Percentiles rank a stretch among this genome's conserved stretches.
phyloP scores from a whole-genome alignment of 352 stramenopile genomes.

The Phytopythium boreale region DNA sequence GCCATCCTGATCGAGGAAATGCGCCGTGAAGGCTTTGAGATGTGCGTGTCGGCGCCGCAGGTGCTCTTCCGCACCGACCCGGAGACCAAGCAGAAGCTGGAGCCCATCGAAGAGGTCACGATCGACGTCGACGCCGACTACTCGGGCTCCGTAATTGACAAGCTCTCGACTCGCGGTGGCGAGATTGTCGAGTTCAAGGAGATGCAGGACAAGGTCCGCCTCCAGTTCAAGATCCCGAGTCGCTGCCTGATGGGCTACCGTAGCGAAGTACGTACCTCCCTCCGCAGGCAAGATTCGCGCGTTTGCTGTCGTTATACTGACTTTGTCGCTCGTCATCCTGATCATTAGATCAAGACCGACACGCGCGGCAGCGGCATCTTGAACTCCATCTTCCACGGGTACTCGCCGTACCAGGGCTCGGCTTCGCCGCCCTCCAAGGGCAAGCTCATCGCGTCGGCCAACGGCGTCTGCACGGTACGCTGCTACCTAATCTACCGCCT shows the following conservation, averaged over 20 bases:
- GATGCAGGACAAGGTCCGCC: conserved; percentile 90
- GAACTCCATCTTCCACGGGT: conserved; percentile 97
- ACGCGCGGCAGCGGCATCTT: conserved; percentile 95
- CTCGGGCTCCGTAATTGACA: conserved; percentile 96
- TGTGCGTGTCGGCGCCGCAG: conserved; percentile 95
- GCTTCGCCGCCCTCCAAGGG: conserved; percentile 75
- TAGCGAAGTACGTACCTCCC: conserved; percentile 47
- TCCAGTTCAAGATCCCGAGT: conserved; percentile 96
- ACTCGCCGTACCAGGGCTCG: conserved; percentile 81
- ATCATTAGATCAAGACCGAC: conserved; percentile 90
- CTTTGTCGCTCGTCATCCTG: not conserved
- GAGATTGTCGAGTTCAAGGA: conserved; percentile 92
- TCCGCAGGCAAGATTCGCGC: not conserved
- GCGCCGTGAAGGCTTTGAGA: conserved; percentile 97
- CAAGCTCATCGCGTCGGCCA: conserved; percentile 79
- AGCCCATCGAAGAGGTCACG: conserved; percentile 92
- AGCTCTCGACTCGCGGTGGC: conserved; percentile 92
- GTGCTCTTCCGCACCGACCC: conserved; percentile 91
- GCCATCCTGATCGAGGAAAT: conserved; percentile 99
- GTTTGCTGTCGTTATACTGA: not conserved
- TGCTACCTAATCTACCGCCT: not conserved
- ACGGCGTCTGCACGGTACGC: conserved; percentile 50
- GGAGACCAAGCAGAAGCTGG: conserved; percentile 85
- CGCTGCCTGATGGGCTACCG: conserved; percentile 96
- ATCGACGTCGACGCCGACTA: conserved; percentile 97